Conservation (phyloP, 768 basidiomycete species). For the Cubamyces lactineus region DNA sequence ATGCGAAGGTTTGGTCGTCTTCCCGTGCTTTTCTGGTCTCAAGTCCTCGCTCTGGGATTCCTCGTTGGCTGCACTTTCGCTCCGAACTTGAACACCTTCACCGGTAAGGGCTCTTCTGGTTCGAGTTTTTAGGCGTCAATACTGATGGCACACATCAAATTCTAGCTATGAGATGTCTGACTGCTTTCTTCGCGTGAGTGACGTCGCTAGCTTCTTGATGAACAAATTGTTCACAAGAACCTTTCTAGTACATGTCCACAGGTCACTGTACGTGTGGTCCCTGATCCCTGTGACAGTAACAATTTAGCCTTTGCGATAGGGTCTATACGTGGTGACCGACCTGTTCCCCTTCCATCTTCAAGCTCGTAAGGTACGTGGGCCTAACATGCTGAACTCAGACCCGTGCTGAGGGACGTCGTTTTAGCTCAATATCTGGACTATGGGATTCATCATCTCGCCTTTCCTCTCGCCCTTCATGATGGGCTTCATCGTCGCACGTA, state of each 20-base stretch:
- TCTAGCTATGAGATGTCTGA: slow-evolving; percentile 61
- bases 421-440: slow-evolving; percentile 71
- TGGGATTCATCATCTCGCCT: slow-evolving; percentile 71
- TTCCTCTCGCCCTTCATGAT: slow-evolving; percentile 68
- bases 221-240: neutral
- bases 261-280: slow-evolving; percentile 44
- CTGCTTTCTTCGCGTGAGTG: slow-evolving; percentile 57
- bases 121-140: neutral
- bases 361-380: slow-evolving; percentile 55
- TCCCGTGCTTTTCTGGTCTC: slow-evolving; percentile 70
- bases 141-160: neutral
- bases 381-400: neutral
- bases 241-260: slow-evolving; percentile 56
- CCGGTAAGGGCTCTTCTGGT: slow-evolving; percentile 41
- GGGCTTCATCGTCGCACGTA: slow-evolving; percentile 66
- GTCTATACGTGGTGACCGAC: slow-evolving; percentile 63
- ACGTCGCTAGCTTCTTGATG: no score
- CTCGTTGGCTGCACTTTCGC: slow-evolving; percentile 62
- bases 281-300: neutral
- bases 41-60: slow-evolving; percentile 62
- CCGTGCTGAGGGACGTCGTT: neutral
- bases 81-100: slow-evolving; percentile 57
- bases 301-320: slow-evolving; percentile 37
- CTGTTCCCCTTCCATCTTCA: slow-evolving; percentile 72
- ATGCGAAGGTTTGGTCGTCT: slow-evolving; percentile 67